Percentiles rank a stretch among this genome's conserved stretches.
These are phyloP conservation scores for Komagataea norvegica DNA, from an alignment of 1,139 yeast species.

Conservation along the genomic window DNA sequence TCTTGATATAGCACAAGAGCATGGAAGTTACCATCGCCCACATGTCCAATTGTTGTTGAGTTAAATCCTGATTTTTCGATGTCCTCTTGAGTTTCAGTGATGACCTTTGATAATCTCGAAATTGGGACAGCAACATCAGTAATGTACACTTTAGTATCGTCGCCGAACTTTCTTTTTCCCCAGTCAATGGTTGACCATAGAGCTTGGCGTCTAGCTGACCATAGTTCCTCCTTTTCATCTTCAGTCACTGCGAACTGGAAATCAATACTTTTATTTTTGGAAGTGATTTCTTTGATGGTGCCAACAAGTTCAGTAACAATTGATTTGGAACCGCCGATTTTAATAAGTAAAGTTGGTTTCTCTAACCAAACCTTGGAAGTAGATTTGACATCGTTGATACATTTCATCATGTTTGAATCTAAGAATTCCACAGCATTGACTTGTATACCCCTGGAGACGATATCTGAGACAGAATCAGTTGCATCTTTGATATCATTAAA, in stretches of 20 bases:
- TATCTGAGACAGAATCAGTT: constrained; percentile 51
- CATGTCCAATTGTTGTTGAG: constrained; percentile 54
- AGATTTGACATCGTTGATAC: constrained; percentile 41
- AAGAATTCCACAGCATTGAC: constrained; percentile 64
- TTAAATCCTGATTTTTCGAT: constrained; percentile 43
- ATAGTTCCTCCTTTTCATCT: constrained; percentile 53
- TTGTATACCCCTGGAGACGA: constrained; percentile 49
- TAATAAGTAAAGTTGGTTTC: constrained; percentile 58
- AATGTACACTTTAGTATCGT: constrained; percentile 54
- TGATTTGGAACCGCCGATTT: constrained; percentile 53
- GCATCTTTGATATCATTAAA: constrained; percentile 53
- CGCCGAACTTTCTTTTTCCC: constrained; percentile 41
- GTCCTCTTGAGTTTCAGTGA: constrained; percentile 47
- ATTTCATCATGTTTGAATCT: constrained; percentile 53
- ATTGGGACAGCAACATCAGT: constrained; percentile 65
- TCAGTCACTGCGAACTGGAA: constrained; percentile 52
- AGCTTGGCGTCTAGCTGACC: constrained; percentile 68
- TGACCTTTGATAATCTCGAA: constrained; percentile 44
- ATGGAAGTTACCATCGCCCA: constrained; percentile 68
- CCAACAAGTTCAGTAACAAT: constrained; percentile 42
- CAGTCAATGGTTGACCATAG: constrained; percentile 65
- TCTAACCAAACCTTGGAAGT: constrained; percentile 47
- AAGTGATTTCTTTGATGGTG: constrained; percentile 38
- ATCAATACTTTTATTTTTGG: constrained; percentile 34
- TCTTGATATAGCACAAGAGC: constrained; percentile 44